Conservation (phyloP, 2,329 filamentous ascomycete species). For the Botrytis fragariae region DNA sequence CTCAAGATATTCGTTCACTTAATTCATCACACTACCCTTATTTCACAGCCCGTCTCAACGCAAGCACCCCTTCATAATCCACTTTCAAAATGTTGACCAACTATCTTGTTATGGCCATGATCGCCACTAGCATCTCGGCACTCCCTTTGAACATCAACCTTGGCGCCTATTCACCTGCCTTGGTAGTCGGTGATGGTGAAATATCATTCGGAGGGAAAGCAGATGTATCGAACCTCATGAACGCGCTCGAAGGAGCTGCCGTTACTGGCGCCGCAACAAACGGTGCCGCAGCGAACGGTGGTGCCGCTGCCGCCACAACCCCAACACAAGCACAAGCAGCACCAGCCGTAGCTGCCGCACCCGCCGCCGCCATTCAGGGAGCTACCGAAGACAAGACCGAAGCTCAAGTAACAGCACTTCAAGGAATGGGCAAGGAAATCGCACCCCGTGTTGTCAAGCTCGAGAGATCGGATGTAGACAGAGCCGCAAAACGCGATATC, state of each 20-base stretch:
- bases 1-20: conserved; percentile 5
- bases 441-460: conserved; percentile 19
- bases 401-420: conserved; percentile 17
- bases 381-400: conserved; percentile 20
- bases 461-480: conserved; percentile 9
- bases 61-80: neutral
- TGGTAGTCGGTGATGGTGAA: conserved; percentile 23
- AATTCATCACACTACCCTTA: neutral
- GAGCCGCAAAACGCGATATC: conserved; percentile 45
- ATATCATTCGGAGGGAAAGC: conserved; percentile 19
- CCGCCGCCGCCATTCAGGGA: conserved; percentile 16
- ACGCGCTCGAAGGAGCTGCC: conserved; percentile 13
- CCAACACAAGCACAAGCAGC: conserved; percentile 15
- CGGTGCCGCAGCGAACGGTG: conserved; percentile 3
- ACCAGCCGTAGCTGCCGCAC: conserved; percentile 9
- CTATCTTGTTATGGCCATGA: conserved; percentile 12
- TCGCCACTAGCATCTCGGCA: conserved; percentile 19
- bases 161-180: conserved; percentile 18
- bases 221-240: conserved; percentile 21
- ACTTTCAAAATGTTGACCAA: conserved; percentile 14
- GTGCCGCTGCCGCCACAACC: neutral
- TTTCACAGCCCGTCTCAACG: neutral
- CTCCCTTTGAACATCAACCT: conserved; percentile 21
- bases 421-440: conserved; percentile 21
- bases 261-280: neutral